Percentiles rank a stretch among this genome's conserved stretches.
Evolutionary conservation across 2,329 filamentous ascomycete species (phyloP).

Genomic region (Cadophora gregata): DNA sequence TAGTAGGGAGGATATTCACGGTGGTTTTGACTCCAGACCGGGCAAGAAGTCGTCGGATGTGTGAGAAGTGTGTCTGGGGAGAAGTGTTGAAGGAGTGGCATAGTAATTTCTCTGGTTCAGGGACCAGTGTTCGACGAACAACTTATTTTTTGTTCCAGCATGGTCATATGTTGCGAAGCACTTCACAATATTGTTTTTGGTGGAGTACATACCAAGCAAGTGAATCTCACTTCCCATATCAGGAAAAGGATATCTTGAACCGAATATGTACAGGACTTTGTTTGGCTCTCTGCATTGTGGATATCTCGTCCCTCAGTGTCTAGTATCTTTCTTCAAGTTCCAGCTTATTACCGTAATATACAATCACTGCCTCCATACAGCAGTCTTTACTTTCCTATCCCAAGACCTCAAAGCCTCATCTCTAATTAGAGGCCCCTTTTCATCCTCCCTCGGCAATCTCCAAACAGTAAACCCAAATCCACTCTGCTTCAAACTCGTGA

Average conservation of each 20-base stretch:
- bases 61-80: not conserved
- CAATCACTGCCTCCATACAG: conserved; percentile 37
- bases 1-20: not conserved
- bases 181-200: too few species aligned
- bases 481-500: conserved; percentile 41
- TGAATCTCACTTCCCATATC: too few species aligned
- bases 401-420: conserved; percentile 36
- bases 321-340: too few species aligned
- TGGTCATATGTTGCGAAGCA: too few species aligned
- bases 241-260: too few species aligned
- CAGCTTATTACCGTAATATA: not conserved
- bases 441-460: conserved; percentile 32
- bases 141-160: too few species aligned
- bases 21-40: not conserved
- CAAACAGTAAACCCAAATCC: conserved; percentile 40
- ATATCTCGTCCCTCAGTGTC: too few species aligned
- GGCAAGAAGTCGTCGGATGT: conserved; percentile 9
- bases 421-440: conserved; percentile 30
- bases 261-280: too few species aligned
- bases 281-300: too few species aligned
- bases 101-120: too few species aligned
- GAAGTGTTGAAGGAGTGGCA: conserved; percentile 21
- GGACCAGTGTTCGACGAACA: too few species aligned
- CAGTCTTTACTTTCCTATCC: conserved; percentile 37
- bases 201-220: too few species aligned